Conservation (phyloP, 805 yeast genomes). For the Blastobotrys americana region DNA sequence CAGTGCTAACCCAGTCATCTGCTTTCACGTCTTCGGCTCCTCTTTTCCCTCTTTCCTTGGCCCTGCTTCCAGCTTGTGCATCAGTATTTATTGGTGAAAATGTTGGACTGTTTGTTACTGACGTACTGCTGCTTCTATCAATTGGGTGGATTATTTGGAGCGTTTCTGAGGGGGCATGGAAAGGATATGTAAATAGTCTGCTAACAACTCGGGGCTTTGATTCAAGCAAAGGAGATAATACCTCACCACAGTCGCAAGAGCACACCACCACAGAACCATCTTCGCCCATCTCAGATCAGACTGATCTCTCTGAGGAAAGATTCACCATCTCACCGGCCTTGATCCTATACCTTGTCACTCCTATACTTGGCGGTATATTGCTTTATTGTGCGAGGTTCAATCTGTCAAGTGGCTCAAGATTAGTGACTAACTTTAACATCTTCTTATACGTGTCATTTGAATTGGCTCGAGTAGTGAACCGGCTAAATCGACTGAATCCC, state of each 20-base stretch:
- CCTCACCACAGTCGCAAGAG: background rate
- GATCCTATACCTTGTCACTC: conserved; percentile 14
- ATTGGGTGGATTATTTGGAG: conserved; percentile 21
- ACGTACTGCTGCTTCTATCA: conserved; percentile 16
- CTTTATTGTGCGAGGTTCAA: conserved; percentile 13
- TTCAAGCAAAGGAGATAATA: too few species aligned
- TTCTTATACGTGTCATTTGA: conserved; percentile 19
- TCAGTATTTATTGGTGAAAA: conserved; percentile 15
- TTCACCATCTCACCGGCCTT: conserved; percentile 4
- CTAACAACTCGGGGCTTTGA: too few species aligned
- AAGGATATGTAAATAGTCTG: conserved; percentile 12
- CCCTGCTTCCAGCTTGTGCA: conserved; percentile 19
- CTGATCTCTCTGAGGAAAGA: background rate
- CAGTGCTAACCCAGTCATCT: too few species aligned
- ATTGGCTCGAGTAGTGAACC: conserved; percentile 14
- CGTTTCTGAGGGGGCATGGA: conserved; percentile 21
- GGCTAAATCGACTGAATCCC: conserved; percentile 6
- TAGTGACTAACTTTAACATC: conserved; percentile 18
- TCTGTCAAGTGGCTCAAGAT: conserved; percentile 17
- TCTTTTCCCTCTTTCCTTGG: conserved; percentile 16
- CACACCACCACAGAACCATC: too few species aligned
- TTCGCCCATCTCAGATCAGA: background rate
- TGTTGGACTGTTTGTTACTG: conserved; percentile 19
- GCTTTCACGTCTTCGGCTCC: background rate
- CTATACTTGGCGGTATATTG: conserved; percentile 18